These are phyloP conservation scores for Rhododendron simsii DNA, from an alignment of 148 eudicot genomes.

Conservation along the genomic window DNA sequence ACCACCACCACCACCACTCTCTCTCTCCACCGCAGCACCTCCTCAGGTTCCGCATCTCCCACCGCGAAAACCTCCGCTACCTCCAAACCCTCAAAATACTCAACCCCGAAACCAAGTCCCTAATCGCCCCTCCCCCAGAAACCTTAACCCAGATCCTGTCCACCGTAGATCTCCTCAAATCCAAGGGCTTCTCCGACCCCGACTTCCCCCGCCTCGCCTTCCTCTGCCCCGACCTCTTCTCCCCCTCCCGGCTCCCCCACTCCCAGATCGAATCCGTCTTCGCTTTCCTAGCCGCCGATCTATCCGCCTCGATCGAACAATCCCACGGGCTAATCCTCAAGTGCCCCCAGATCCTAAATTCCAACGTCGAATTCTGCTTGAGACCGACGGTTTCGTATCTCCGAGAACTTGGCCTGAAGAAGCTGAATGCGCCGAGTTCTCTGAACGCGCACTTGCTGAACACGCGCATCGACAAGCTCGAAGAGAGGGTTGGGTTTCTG, in stretches of 20 bases:
- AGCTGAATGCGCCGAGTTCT: conserved; percentile 35
- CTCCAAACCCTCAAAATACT: conserved; percentile 37
- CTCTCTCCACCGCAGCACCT: conserved; percentile 5
- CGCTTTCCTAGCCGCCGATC: conserved; percentile 32
- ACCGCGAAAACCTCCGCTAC: conserved; percentile 45
- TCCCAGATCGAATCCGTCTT: conserved; percentile 39
- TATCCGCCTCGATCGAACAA: conserved; percentile 33
- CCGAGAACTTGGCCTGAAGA: conserved; percentile 27
- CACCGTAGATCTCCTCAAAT: conserved; percentile 43
- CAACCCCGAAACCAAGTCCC: conserved; percentile 26
- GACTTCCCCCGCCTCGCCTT: conserved; percentile 42
- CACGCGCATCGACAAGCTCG: conserved; percentile 37
- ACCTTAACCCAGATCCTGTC: conserved; percentile 34
- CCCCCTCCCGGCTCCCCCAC: conserved; percentile 29
- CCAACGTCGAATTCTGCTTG: conserved; percentile 40
- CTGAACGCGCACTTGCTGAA: conserved; percentile 58
- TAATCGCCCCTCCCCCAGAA: conserved; percentile 30
- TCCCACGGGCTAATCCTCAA: conserved; percentile 31
- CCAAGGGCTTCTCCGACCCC: conserved; percentile 46
- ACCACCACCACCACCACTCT: conserved; percentile 3
- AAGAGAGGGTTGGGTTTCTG: conserved; percentile 41
- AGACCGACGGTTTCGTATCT: conserved; percentile 50
- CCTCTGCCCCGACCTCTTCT: conserved; percentile 43
- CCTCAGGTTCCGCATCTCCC: conserved; percentile 20
- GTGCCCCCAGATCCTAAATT: conserved; percentile 40